Conservation (phyloP, 768 basidiomycete genomes). For the Lentinus tigrinus region DNA sequence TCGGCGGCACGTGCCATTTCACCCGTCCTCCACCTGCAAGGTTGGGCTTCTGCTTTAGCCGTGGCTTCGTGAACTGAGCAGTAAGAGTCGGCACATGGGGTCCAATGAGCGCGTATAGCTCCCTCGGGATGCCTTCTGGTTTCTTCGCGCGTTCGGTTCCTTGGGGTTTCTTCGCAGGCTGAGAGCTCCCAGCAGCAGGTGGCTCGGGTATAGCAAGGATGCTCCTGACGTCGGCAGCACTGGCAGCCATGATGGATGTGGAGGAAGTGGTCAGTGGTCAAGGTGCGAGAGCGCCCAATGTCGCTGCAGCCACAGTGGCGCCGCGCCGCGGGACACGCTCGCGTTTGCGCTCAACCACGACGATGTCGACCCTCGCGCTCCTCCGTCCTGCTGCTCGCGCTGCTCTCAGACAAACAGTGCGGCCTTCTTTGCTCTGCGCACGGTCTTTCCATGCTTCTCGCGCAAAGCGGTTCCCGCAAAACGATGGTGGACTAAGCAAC, state of each 20-base stretch:
- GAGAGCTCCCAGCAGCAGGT: constrained; percentile 44
- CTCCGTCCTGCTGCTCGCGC: constrained; percentile 11
- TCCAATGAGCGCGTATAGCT: constrained; percentile 94
- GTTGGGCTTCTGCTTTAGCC: constrained; percentile 84
- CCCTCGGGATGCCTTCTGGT: constrained; percentile 89
- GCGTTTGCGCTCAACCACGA: not conserved
- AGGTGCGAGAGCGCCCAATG: constrained; percentile 6
- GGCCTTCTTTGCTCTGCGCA: not conserved
- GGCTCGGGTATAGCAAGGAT: constrained; percentile 62
- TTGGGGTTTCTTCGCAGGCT: constrained; percentile 42
- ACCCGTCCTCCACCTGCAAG: constrained; percentile 59
- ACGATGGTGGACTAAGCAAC: constrained; percentile 49
- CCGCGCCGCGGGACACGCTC: not conserved
- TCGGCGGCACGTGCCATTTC: constrained; percentile 56
- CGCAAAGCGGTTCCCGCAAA: not conserved
- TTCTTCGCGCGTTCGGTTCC: constrained; percentile 48
- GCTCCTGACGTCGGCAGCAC: constrained; percentile 81
- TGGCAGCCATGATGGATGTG: constrained; percentile 52
- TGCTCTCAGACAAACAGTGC: constrained; percentile 2
- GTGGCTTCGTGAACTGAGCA: constrained; percentile 75
- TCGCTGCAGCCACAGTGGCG: not conserved
- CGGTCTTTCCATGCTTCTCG: constrained; percentile 1
- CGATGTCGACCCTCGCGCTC: constrained; percentile 5
- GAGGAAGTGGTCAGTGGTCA: constrained; percentile 2
- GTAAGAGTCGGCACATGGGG: constrained; percentile 85